Conservation (phyloP, 805 yeast species). For the Wickerhamomyces chambardii region DNA sequence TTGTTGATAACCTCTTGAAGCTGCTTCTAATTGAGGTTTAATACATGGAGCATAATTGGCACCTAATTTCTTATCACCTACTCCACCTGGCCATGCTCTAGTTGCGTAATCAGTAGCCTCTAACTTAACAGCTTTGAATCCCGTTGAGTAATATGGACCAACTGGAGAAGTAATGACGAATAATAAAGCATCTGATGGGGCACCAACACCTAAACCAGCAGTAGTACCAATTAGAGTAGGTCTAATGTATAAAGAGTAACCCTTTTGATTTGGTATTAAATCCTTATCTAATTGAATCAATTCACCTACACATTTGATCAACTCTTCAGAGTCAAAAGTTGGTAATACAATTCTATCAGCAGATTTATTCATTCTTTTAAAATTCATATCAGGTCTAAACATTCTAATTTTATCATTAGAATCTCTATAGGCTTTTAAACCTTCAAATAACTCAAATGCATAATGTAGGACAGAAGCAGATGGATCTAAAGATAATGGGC, state of each 20-base stretch:
- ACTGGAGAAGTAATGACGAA: constrained; percentile 92
- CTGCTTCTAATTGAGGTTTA: constrained; percentile 85
- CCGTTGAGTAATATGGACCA: constrained; percentile 92
- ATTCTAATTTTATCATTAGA: constrained; percentile 59
- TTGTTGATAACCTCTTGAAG: constrained; percentile 87
- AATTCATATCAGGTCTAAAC: constrained; percentile 88
- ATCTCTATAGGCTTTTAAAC: constrained; percentile 83
- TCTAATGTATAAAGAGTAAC: constrained; percentile 87
- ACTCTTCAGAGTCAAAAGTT: constrained; percentile 69
- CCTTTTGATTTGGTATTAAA: constrained; percentile 78
- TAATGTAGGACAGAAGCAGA: constrained; percentile 89
- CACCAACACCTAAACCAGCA: constrained; percentile 77
- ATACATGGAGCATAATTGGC: constrained; percentile 97
- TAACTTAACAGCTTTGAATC: constrained; percentile 89
- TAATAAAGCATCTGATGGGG: constrained; percentile 74
- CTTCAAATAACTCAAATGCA: constrained; percentile 92
- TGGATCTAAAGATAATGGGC: constrained; percentile 71
- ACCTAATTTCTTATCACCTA: constrained; percentile 93
- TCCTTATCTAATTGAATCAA: constrained; percentile 65
- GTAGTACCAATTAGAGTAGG: constrained; percentile 95
- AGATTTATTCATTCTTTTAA: constrained; percentile 83
- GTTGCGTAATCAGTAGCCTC: constrained; percentile 96
- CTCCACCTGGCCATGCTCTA: constrained; percentile 99
- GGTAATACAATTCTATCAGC: constrained; percentile 89
- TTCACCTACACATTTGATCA: constrained; percentile 67